Evolutionary conservation across 2,329 filamentous ascomycete species (phyloP).

Genomic region (Fusarium miscanthi): DNA sequence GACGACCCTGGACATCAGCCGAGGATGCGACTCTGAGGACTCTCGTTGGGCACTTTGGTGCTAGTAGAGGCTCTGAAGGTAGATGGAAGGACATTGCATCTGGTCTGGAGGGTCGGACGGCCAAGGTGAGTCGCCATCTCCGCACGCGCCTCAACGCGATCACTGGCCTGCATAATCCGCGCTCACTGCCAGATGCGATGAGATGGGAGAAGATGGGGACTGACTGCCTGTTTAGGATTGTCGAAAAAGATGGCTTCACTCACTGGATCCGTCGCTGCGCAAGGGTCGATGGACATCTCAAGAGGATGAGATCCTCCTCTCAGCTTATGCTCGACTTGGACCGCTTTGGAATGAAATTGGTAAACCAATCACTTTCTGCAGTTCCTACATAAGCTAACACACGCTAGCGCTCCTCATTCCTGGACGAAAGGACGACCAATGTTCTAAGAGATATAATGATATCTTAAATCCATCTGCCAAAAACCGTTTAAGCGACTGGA

Average conservation of each 20-base stretch:
- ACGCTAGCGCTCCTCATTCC: conserved; percentile 41
- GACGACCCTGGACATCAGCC: conserved; percentile 42
- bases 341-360: conserved; percentile 45
- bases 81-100: conserved; percentile 46
- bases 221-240: conserved; percentile 37
- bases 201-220: not conserved
- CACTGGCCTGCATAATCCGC: not conserved
- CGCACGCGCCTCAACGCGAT: not conserved
- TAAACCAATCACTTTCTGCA: not conserved
- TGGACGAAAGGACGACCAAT: conserved; percentile 47
- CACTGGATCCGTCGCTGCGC: conserved; percentile 44
- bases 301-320: conserved; percentile 46
- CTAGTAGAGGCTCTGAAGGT: conserved; percentile 42
- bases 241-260: conserved; percentile 48
- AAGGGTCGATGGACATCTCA: conserved; percentile 47
- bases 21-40: conserved; percentile 45
- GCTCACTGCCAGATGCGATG: not conserved
- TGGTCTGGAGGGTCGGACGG: conserved; percentile 41
- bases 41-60: conserved; percentile 45
- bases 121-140: conserved; percentile 41
- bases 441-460: conserved; percentile 47
- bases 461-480: conserved; percentile 45
- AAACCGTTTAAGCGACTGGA: conserved; percentile 44
- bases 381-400: not conserved
- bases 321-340: conserved; percentile 43